phyloP scores from a whole-genome alignment of 441 rosid species.

The Bocquillonia castaneifolia region DNA sequence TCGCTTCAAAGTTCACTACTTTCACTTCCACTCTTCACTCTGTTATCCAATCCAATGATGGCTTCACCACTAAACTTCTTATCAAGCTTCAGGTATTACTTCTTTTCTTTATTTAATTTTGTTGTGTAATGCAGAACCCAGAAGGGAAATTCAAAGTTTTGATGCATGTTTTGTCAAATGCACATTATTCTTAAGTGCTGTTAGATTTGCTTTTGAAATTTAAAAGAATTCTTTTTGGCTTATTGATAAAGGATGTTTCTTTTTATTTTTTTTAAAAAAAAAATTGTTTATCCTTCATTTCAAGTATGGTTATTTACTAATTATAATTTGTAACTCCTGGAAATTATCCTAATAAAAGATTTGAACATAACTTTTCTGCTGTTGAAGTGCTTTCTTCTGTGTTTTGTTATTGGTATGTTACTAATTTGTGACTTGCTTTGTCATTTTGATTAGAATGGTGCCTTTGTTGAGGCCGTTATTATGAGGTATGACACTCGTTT shows the following conservation, averaged over 20 bases:
- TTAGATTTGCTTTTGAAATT: too few species aligned
- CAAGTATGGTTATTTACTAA: too few species aligned
- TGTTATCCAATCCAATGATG: slow-evolving; percentile 59
- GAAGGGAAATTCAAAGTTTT: too few species aligned
- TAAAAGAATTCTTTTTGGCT: too few species aligned
- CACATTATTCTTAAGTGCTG: too few species aligned
- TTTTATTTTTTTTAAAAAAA: too few species aligned
- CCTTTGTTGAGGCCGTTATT: slow-evolving; percentile 88
- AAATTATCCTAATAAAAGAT: neutral
- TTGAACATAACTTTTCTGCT: neutral
- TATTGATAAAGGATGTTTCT: too few species aligned
- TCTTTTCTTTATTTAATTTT: neutral
- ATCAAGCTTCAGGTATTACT: slow-evolving; percentile 59
- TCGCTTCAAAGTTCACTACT: slow-evolving; percentile 69
- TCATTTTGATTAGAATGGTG: slow-evolving; percentile 47
- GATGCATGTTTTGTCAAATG: too few species aligned
- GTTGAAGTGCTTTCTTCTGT: neutral
- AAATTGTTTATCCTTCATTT: too few species aligned
- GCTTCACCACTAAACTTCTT: slow-evolving; percentile 78
- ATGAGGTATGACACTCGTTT: slow-evolving; percentile 83
- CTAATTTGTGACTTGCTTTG: slow-evolving; percentile 17
- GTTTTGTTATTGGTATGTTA: neutral
- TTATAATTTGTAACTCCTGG: neutral
- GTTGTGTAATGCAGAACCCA: too few species aligned
- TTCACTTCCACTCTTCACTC: slow-evolving; percentile 69